These are phyloP conservation scores for Fraxinus velutina DNA, from an alignment of 305 asterid genomes.

Conservation along the genomic window DNA sequence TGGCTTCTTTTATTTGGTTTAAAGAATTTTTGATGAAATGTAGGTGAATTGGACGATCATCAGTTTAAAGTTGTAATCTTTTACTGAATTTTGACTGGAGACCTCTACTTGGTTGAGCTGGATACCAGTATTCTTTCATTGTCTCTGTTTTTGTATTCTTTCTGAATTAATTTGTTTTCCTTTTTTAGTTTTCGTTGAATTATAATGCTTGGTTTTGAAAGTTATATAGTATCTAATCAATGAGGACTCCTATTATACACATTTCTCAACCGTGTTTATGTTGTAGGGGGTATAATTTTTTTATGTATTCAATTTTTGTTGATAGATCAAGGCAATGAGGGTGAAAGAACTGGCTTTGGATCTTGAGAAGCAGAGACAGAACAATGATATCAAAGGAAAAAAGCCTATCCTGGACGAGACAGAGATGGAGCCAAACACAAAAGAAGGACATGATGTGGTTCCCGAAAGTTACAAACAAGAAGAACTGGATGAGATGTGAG, in stretches of 20 bases:
- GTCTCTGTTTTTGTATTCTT: neutral
- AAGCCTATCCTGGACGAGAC: slow-evolving; percentile 38
- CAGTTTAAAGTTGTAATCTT: neutral
- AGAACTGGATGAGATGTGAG: slow-evolving; percentile 74
- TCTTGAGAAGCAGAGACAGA: slow-evolving; percentile 73
- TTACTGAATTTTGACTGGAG: slow-evolving; percentile 11
- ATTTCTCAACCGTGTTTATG: neutral
- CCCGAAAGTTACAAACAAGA: slow-evolving; percentile 42
- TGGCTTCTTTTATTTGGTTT: neutral
- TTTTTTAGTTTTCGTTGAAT: neutral
- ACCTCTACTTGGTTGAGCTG: slow-evolving; percentile 1
- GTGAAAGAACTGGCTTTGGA: slow-evolving; percentile 68
- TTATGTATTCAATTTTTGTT: slow-evolving; percentile 1
- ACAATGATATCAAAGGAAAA: slow-evolving; percentile 57
- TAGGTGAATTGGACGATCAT: neutral
- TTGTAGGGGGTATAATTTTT: neutral
- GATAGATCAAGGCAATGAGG: slow-evolving; percentile 77
- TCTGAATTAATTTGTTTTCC: neutral
- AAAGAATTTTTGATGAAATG: neutral
- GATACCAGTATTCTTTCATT: neutral
- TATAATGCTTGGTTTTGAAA: neutral
- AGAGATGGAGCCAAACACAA: slow-evolving; percentile 19
- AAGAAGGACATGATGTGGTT: slow-evolving; percentile 29
- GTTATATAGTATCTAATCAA: neutral
- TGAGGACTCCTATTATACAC: neutral